Percentiles rank a stretch among this genome's conserved stretches.
These are phyloP conservation scores for Xerocomellus amylosporus DNA, from an alignment of 768 basidiomycete genomes.

Conservation along the genomic window DNA sequence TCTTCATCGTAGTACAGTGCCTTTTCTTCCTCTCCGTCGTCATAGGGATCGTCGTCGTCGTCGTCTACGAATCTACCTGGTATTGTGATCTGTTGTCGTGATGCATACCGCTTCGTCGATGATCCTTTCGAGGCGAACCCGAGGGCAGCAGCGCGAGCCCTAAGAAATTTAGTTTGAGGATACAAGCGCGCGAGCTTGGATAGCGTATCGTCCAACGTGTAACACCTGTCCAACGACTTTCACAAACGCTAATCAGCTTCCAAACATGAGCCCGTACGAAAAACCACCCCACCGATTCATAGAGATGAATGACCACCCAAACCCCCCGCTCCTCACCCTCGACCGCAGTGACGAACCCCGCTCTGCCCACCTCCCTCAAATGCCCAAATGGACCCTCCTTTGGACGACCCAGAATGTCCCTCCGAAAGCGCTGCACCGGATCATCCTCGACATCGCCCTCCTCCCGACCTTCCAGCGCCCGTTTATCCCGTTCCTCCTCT, in stretches of 20 bases:
- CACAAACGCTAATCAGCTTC: slow-evolving; percentile 3
- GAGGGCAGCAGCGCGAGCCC: slow-evolving; percentile 69
- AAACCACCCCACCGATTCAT: slow-evolving; percentile 61
- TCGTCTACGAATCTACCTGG: slow-evolving; percentile 31
- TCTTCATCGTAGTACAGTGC: slow-evolving; percentile 37
- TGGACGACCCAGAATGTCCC: slow-evolving; percentile 46
- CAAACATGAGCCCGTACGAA: not conserved
- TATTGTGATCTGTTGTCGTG: slow-evolving; percentile 11
- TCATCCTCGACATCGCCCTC: slow-evolving; percentile 28
- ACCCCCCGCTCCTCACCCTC: slow-evolving; percentile 65
- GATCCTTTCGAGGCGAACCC: slow-evolving; percentile 57
- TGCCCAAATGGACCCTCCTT: slow-evolving; percentile 69
- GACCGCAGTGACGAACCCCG: slow-evolving; percentile 70
- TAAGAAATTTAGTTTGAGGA: slow-evolving; percentile 77
- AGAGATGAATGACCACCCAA: slow-evolving; percentile 86
- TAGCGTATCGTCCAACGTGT: slow-evolving; percentile 63
- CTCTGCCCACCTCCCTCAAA: slow-evolving; percentile 72
- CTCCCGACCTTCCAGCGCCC: slow-evolving; percentile 42
- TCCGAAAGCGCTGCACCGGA: slow-evolving; percentile 17
- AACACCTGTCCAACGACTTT: slow-evolving; percentile 76
- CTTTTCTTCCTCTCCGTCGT: slow-evolving; percentile 33
- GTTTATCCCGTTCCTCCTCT: slow-evolving; percentile 71
- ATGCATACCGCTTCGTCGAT: slow-evolving; percentile 15
- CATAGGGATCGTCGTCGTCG: slow-evolving; percentile 46
- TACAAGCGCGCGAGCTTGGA: slow-evolving; percentile 65